Conservation (phyloP, 495 filamentous ascomycete species). For the Talaromyces adpressus region DNA sequence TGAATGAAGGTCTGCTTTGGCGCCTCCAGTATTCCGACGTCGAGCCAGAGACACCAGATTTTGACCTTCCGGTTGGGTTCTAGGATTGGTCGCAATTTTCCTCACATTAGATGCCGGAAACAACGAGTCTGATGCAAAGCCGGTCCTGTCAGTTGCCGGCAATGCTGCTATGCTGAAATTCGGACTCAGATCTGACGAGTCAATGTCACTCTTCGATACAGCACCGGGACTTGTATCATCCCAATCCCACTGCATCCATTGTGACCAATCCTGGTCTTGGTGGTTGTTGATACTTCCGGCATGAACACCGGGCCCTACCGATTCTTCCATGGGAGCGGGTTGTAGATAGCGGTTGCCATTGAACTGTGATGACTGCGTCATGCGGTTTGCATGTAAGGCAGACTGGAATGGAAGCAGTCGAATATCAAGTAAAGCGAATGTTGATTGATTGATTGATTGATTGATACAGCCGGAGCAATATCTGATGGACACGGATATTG, state of each 20-base stretch:
- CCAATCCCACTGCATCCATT: slow-evolving; percentile 45
- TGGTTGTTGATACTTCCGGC: background rate
- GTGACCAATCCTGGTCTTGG: slow-evolving; percentile 35
- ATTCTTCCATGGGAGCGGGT: slow-evolving; percentile 2
- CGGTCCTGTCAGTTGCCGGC: background rate
- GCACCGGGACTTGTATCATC: slow-evolving; percentile 26
- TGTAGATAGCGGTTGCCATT: background rate
- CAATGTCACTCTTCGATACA: slow-evolving; percentile 17
- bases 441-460: background rate
- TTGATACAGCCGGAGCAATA: background rate
- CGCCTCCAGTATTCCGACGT: background rate
- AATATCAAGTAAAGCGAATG: background rate
- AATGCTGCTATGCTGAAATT: slow-evolving; percentile 24
- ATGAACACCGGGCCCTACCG: background rate
- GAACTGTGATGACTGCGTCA: background rate
- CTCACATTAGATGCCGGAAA: slow-evolving; percentile 16
- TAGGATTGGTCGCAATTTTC: slow-evolving; percentile 11
- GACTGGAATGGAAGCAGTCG: background rate
- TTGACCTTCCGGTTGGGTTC: slow-evolving; percentile 7
- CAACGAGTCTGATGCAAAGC: slow-evolving; percentile 6
- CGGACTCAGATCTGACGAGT: slow-evolving; percentile 29
- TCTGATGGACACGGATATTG: background rate
- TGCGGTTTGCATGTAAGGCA: background rate
- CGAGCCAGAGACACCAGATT: background rate
- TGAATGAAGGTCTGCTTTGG: slow-evolving; percentile 11